Evolutionary conservation across 352 stramenopile species (phyloP), one percentile per base, ranked within the genome.

Genomic region (Globisporangium barbulae): DNA sequence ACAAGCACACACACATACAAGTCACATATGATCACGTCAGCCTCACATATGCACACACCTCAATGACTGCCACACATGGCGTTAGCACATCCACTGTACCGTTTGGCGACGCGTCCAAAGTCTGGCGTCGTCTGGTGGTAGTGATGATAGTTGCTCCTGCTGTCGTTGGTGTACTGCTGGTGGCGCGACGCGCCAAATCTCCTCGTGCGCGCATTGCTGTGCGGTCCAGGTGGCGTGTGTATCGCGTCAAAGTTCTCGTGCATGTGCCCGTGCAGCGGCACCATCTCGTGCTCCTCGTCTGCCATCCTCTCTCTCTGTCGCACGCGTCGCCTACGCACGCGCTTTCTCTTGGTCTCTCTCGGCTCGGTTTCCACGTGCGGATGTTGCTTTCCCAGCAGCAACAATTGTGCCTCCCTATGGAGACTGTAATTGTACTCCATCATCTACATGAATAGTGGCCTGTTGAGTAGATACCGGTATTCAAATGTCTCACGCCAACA

Each of bases 151-250:
- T 17, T 33, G 8, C 21, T 33, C 25, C 48, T 54, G 53, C 9
- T 49, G 22, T 63, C 44, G 21, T 62, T 4, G 6, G 9, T 45
- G 54, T 41, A 53, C 53, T 61, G 52, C 52, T 67, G 50, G 22
- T 39, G 52, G 17, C 54, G 25, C 25, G 6, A 19, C 21, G 30
- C 41, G 21, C 61, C 59, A 30, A 61, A 53, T 30, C 22, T 59
- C 37, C 49, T 54, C 33, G 42, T 8, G 25, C 15, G 22, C 17
- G 48, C 21, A 22, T 13, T 30, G 28, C 48, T 37, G 0, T 45
- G 37, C 30, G 47, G 47, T 4, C 28, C 21, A 2, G 41, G n/a
- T 22, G 54, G 39, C 37, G 44, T 61, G 12, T 3, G 53, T 5
- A 59, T 48, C 39, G 39, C 44, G 39, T 56, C 47, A 35, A 65